Conservation (phyloP, 345 rosid genomes). For the Reutealis trisperma region DNA sequence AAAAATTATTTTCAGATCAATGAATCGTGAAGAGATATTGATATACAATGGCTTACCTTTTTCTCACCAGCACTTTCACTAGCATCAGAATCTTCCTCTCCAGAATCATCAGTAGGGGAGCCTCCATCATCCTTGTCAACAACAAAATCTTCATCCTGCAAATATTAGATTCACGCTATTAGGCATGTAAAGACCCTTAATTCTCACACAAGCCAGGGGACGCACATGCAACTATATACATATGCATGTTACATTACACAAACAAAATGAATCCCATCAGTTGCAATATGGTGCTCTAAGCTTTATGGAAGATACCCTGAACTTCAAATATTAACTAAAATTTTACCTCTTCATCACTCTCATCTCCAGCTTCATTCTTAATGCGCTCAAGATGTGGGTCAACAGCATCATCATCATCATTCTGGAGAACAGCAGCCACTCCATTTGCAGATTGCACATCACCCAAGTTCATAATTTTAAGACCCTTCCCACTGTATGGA, state of each 20-base stretch:
- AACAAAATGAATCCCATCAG: background rate
- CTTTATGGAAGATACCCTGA: background rate
- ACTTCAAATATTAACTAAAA: background rate
- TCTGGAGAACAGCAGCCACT: conserved; percentile 73
- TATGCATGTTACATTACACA: background rate
- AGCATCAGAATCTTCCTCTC: conserved; percentile 69
- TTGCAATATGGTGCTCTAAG: background rate
- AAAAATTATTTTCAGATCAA: background rate
- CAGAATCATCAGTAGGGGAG: conserved; percentile 97
- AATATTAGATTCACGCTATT: conserved; percentile 7
- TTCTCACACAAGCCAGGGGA: background rate
- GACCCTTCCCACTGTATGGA: conserved; percentile 68
- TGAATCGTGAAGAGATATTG: background rate
- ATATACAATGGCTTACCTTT: conserved; percentile 56
- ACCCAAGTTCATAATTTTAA: conserved; percentile 93
- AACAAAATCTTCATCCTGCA: conserved; percentile 95
- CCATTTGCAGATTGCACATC: conserved; percentile 55
- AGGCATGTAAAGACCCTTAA: background rate
- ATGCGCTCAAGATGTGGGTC: conserved; percentile 96
- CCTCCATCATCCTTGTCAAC: conserved; percentile 81
- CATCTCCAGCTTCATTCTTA: conserved; percentile 81
- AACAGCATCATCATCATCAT: conserved; percentile 82
- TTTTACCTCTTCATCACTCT: conserved; percentile 91
- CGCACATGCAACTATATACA: background rate
- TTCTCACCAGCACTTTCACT: conserved; percentile 71